These are phyloP conservation scores for Saprolegnia diclina DNA, from an alignment of 352 stramenopile genomes.

Conservation along the genomic window DNA sequence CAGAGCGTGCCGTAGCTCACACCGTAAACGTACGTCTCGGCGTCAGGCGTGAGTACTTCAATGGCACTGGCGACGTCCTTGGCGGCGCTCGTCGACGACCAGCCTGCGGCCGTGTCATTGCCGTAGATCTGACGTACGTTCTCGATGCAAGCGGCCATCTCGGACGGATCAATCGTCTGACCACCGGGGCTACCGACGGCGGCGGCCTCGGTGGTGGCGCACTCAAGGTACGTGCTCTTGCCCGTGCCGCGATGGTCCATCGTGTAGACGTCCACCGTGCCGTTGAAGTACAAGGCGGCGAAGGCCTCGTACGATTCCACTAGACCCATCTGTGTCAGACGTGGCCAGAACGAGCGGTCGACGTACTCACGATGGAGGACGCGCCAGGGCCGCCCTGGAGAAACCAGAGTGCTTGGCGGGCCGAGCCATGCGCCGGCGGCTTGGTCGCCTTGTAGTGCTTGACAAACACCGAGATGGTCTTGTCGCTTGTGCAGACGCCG, in stretches of 20 bases:
- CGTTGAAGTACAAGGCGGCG: constrained; percentile 28
- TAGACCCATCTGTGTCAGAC: constrained; percentile 10
- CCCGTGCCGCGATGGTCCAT: constrained; percentile 49
- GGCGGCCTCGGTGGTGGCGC: constrained; percentile 34
- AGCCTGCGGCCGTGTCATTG: constrained; percentile 34
- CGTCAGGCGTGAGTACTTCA: constrained; percentile 11
- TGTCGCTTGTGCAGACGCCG: constrained; percentile 31
- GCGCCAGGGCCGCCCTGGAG: constrained; percentile 39
- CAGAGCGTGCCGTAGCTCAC: constrained; percentile 11
- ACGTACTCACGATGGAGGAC: constrained; percentile 37
- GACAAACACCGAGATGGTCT: constrained; percentile 39
- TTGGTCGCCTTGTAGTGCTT: constrained; percentile 30
- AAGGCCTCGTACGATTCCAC: constrained; percentile 36
- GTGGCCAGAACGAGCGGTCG: background rate
- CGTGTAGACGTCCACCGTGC: constrained; percentile 44
- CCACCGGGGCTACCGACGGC: constrained; percentile 32
- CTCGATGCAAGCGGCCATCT: constrained; percentile 36
- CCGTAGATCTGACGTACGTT: constrained; percentile 37
- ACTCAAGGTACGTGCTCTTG: constrained; percentile 39
- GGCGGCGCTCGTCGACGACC: constrained; percentile 40
- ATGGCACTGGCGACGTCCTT: constrained; percentile 35
- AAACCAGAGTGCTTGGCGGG: constrained; percentile 37
- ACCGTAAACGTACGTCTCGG: constrained; percentile 1
- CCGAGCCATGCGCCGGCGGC: constrained; percentile 27
- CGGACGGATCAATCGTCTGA: constrained; percentile 22